Evolutionary conservation across 352 stramenopile species (phyloP).

Genomic region (Phytophthora nicotianae): DNA sequence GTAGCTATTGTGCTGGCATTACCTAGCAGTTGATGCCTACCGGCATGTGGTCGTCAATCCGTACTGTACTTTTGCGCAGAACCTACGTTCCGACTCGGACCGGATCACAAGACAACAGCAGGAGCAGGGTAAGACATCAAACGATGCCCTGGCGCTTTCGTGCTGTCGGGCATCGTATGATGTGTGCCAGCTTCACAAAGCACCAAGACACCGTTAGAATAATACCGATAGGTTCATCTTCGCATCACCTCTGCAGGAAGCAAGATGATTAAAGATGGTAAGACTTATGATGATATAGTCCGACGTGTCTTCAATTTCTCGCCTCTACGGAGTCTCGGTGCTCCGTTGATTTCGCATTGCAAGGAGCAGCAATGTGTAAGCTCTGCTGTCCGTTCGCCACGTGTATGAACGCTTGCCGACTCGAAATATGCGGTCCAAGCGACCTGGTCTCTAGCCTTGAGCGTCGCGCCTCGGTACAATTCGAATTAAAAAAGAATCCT

Average conservation of each 20-base stretch:
- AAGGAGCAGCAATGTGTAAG: conserved; percentile 10
- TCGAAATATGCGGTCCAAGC: conserved; percentile 33
- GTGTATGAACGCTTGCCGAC: conserved; percentile 8
- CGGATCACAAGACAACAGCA: conserved; percentile 12
- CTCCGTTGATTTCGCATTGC: conserved; percentile 9
- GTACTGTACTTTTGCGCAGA: conserved; percentile 21
- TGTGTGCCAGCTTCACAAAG: conserved; percentile 15
- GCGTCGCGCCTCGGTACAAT: conserved; percentile 5
- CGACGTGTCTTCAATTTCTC: conserved; percentile 8
- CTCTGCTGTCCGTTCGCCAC: conserved; percentile 18
- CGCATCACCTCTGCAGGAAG: conserved; percentile 18
- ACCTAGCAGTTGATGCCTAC: conserved; percentile 20
- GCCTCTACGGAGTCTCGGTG: conserved; percentile 15
- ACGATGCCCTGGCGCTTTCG: conserved; percentile 19
- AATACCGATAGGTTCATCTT: conserved; percentile 19
- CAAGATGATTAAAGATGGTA: conserved; percentile 29
- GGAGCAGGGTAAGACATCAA: conserved; percentile 19
- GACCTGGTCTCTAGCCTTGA: conserved; percentile 7
- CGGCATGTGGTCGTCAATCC: conserved; percentile 15
- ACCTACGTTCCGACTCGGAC: conserved; percentile 1
- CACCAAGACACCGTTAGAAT: neutral
- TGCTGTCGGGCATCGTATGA: conserved; percentile 24
- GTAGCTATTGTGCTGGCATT: conserved; percentile 15
- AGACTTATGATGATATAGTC: conserved; percentile 16
- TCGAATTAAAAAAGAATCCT: conserved; percentile 24